phyloP scores from a whole-genome alignment of 495 filamentous ascomycete species.

The Aspergillus asperescens region DNA sequence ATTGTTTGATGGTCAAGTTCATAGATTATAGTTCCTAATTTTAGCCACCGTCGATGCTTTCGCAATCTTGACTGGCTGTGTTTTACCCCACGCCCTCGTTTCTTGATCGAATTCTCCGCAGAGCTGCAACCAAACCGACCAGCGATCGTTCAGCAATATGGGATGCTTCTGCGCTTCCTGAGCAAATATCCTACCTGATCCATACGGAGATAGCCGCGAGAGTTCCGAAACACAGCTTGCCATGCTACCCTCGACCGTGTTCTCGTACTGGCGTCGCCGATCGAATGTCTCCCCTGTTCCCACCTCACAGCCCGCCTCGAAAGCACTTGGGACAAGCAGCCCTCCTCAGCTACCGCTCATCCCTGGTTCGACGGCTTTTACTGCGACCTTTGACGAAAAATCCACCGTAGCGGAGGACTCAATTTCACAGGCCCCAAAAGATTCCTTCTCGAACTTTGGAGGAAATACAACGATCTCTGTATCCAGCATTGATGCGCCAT shows the following conservation, averaged over 20 bases:
- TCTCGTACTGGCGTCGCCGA: constrained; percentile 47
- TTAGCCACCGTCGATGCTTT: background rate
- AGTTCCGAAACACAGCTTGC: constrained; percentile 14
- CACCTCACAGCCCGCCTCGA: constrained; percentile 22
- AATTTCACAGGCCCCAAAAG: constrained; percentile 16
- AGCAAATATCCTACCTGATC: constrained; percentile 1
- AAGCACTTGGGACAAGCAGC: constrained; percentile 22
- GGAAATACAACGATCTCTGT: constrained; percentile 23
- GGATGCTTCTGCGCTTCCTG: constrained; percentile 9
- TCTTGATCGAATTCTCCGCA: constrained; percentile 11
- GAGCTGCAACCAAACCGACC: constrained; percentile 4
- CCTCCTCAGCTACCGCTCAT: constrained; percentile 36
- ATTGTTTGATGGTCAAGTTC: background rate
- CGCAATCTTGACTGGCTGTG: background rate
- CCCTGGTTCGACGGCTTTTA: constrained; percentile 25
- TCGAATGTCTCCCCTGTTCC: constrained; percentile 33
- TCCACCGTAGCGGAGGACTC: constrained; percentile 8
- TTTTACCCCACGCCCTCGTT: constrained; percentile 12
- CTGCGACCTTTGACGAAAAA: constrained; percentile 20
- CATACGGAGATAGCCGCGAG: constrained; percentile 9
- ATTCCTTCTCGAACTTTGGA: constrained; percentile 21
- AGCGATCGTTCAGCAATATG: constrained; percentile 4
- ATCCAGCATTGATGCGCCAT: constrained; percentile 22
- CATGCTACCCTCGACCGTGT: constrained; percentile 44
- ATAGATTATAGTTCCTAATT: constrained; percentile 1